These are phyloP conservation scores for Schoenoplectus tabernaemontani DNA, from an alignment of 202 grass and related monocot species.

Conservation along the genomic window DNA sequence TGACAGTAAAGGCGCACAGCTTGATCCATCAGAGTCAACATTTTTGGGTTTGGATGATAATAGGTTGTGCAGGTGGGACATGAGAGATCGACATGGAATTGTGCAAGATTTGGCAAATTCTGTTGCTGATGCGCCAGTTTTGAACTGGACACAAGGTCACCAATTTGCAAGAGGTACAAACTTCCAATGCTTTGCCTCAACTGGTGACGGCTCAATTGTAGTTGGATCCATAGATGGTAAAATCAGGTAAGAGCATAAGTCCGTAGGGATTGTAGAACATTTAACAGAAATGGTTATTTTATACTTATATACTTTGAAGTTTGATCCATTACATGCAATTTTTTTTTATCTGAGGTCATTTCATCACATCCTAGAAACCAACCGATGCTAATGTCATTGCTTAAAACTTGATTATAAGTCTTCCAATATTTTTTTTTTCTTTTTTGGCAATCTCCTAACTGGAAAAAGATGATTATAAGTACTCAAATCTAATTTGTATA, in stretches of 20 bases:
- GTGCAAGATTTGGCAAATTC: slow-evolving; percentile 65
- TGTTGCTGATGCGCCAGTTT: slow-evolving; percentile 38
- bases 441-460: not conserved
- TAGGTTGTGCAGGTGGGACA: slow-evolving; percentile 73
- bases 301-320: not conserved
- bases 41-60: slow-evolving; percentile 86
- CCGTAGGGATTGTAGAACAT: not conserved
- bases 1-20: slow-evolving; percentile 70
- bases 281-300: not conserved
- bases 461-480: not conserved
- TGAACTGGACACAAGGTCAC: slow-evolving; percentile 83
- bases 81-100: slow-evolving; percentile 63
- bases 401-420: not conserved
- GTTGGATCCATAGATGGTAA: slow-evolving; percentile 91
- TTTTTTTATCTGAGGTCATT: not conserved
- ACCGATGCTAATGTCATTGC: not conserved
- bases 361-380: not conserved
- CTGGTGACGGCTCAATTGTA: slow-evolving; percentile 85
- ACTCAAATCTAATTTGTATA: not conserved
- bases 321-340: not conserved
- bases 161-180: slow-evolving; percentile 81
- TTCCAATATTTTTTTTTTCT: too few relatives aligned
- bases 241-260: slow-evolving; percentile 26
- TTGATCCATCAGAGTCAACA: slow-evolving; percentile 71
- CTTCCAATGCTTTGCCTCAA: slow-evolving; percentile 75